Base-by-base conservation (phyloP, 2,329 filamentous ascomycete species). In the Lasiodiplodia sp. region DNA sequence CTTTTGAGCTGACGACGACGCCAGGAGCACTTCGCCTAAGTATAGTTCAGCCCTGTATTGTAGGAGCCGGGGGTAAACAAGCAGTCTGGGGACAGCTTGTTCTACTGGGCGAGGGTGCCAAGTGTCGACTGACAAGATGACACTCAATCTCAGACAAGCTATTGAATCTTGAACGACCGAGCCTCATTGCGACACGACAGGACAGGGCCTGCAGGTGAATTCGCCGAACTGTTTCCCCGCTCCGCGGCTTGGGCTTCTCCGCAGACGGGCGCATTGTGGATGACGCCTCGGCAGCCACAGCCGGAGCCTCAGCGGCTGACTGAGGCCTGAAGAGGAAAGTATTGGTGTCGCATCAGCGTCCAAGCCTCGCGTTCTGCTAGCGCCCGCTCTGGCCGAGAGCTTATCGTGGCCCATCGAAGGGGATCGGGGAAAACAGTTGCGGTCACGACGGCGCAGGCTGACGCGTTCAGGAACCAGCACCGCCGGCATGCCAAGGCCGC, bases 41-140 rank as follows among this genome's bases (percentile, higher is more conserved):
- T 64, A 38, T 64, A 64, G 60, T 44, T 52, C 60, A 64, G 60
- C 60, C 60, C 44, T 64, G 60, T 28, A 23, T 7, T 10, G 8
- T 10, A 14, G 31, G 31, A 10, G 12, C 16, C 38, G 37, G 21
- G 10, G 11, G 14, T 11, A 31, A 53, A 25, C 51, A 12, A 58
- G 23, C 38, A 21, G 14, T 12, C 10, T 21, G 40, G 49, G 31
- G 44, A 23, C 21, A 49, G 40, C 37, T 44, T 60, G 44, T 37
- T 60, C 56, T 40, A 58, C 44, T 37, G 21, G 1, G 38, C 40
- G 21, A 5, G 8, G 21, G 37, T 1, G 60, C 60, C 58, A 63
- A 62, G 57, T 2, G n/a, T 2, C 18, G 5, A 21, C 8, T 28
- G 52, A 31, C 21, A 16, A 55, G 21, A 1, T 28, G 12, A 28